A percentile compares a stretch with the other conserved stretches of the same genome.
phyloP scores from a whole-genome alignment of 2,329 filamentous ascomycete genomes.

The Cladosporium sp. region DNA sequence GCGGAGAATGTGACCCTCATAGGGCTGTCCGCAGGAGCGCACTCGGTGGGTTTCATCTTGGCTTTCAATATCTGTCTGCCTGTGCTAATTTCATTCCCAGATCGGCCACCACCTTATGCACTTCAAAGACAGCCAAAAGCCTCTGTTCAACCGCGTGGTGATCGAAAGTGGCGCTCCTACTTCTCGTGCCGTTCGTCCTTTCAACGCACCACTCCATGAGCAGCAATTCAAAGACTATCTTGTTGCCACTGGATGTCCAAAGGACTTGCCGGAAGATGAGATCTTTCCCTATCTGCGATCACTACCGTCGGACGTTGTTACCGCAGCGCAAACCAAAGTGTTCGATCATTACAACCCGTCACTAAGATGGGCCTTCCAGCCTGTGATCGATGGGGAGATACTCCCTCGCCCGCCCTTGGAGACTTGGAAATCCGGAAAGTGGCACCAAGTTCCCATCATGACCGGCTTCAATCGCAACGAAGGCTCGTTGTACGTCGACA shows the following conservation, averaged over 20 bases:
- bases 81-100: slow-evolving; percentile 25
- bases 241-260: slow-evolving; percentile 31
- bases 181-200: slow-evolving; percentile 44
- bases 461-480: slow-evolving; percentile 71
- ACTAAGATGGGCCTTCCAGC: slow-evolving; percentile 60
- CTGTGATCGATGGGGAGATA: slow-evolving; percentile 60
- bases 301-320: slow-evolving; percentile 34
- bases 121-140: slow-evolving; percentile 29
- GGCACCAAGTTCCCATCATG: slow-evolving; percentile 58
- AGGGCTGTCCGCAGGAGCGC: slow-evolving; percentile 54
- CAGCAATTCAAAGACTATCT: slow-evolving; percentile 43
- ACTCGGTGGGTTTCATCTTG: slow-evolving; percentile 46
- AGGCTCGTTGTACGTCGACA: slow-evolving; percentile 60
- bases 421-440: slow-evolving; percentile 53
- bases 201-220: slow-evolving; percentile 38
- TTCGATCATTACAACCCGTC: slow-evolving; percentile 46
- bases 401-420: slow-evolving; percentile 56
- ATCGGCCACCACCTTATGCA: slow-evolving; percentile 65
- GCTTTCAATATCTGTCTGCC: background rate
- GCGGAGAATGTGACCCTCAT: slow-evolving; percentile 24
- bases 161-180: slow-evolving; percentile 46
- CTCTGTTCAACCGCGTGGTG: slow-evolving; percentile 44
- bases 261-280: slow-evolving; percentile 24
- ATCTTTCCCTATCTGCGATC: slow-evolving; percentile 42
- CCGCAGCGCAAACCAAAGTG: slow-evolving; percentile 38